These are phyloP conservation scores for Calocybe cyanea DNA, from an alignment of 768 basidiomycete genomes.

Conservation along the genomic window DNA sequence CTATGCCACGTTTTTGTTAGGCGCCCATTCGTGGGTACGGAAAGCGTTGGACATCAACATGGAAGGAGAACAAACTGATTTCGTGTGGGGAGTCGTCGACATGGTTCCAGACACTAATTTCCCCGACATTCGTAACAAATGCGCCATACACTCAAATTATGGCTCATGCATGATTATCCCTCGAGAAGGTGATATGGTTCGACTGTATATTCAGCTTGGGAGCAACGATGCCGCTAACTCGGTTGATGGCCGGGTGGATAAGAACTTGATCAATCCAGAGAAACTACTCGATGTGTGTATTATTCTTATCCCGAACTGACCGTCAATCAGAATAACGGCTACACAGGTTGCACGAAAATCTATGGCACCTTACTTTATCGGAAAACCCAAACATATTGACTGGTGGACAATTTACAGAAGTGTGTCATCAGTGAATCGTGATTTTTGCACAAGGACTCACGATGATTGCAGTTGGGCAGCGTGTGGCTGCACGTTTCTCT, in stretches of 20 bases:
- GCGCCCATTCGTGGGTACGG: constrained; percentile 83
- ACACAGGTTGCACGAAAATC: constrained; percentile 52
- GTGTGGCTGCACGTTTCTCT: constrained; percentile 63
- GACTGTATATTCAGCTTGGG: constrained; percentile 68
- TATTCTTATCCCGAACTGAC: background rate
- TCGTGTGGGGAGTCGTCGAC: constrained; percentile 83
- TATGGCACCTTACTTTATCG: constrained; percentile 52
- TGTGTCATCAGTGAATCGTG: constrained; percentile 25
- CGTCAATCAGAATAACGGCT: background rate
- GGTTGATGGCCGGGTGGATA: constrained; percentile 50
- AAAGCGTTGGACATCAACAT: constrained; percentile 60
- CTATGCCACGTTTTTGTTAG: constrained; percentile 27
- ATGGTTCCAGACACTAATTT: constrained; percentile 68
- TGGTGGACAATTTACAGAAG: constrained; percentile 78
- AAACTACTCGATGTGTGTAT: constrained; percentile 46
- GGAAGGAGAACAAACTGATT: constrained; percentile 78
- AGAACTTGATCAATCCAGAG: constrained; percentile 43
- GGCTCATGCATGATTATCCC: constrained; percentile 76
- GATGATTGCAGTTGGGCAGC: constrained; percentile 56
- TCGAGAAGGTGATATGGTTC: constrained; percentile 61
- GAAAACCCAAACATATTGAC: constrained; percentile 45
- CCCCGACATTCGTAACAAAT: constrained; percentile 68
- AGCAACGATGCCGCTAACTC: constrained; percentile 42
- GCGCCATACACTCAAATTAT: constrained; percentile 63
- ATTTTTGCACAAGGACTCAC: background rate